Percentiles rank a stretch among this genome's conserved stretches.
Conservation (phyloP, 2,329 filamentous ascomycete species). For the Colletotrichum gigasporum region DNA sequence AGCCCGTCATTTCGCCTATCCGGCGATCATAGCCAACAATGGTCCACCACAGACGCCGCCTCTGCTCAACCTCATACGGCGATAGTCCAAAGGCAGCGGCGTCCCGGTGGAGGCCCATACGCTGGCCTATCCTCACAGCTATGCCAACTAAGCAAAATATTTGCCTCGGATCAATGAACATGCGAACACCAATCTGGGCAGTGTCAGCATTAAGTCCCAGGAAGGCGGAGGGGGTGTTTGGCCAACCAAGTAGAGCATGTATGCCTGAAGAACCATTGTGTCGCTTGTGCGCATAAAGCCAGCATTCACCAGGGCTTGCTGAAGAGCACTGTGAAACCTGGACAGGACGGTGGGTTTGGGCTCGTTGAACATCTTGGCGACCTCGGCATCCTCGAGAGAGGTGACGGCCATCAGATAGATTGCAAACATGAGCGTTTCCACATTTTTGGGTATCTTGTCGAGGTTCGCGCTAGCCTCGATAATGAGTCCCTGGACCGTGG, state of each 20-base stretch:
- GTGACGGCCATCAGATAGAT: slow-evolving; percentile 69
- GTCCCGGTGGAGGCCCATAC: slow-evolving; percentile 75
- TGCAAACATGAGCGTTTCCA: slow-evolving; percentile 75
- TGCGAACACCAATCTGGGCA: slow-evolving; percentile 53
- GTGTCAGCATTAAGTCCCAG: background rate
- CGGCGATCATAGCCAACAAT: slow-evolving; percentile 75
- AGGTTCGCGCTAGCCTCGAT: slow-evolving; percentile 69
- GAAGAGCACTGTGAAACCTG: slow-evolving; percentile 66
- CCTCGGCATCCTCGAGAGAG: slow-evolving; percentile 66
- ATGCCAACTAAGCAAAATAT: slow-evolving; percentile 71
- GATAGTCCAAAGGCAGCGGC: slow-evolving; percentile 58
- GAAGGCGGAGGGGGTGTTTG: slow-evolving; percentile 40
- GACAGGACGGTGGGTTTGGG: slow-evolving; percentile 59
- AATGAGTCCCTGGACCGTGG: slow-evolving; percentile 71
- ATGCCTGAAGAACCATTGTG: slow-evolving; percentile 72
- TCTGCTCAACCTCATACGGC: slow-evolving; percentile 73
- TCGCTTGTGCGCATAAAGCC: slow-evolving; percentile 74
- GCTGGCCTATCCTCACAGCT: slow-evolving; percentile 72
- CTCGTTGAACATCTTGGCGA: slow-evolving; percentile 60
- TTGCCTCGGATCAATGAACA: slow-evolving; percentile 68
- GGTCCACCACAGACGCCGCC: slow-evolving; percentile 79
- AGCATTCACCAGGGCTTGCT: slow-evolving; percentile 73
- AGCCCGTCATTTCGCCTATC: slow-evolving; percentile 72
- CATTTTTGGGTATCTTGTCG: slow-evolving; percentile 60
- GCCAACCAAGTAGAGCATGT: slow-evolving; percentile 74